Base-by-base conservation (phyloP, 208 protist genomes). In the Trichomonas tenax region DNA sequence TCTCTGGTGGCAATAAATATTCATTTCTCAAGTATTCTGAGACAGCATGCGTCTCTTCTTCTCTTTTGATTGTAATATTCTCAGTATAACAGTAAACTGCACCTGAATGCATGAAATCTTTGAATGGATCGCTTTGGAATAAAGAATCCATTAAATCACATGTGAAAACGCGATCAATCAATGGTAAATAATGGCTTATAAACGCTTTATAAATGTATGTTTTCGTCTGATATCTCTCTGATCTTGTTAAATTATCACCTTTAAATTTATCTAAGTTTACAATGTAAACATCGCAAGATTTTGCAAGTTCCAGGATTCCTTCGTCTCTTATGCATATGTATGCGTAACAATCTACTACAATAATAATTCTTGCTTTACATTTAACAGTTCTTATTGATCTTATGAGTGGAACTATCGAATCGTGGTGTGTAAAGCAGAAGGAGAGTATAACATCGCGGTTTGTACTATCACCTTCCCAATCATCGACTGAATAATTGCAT, bases 121-220 rank as follows among this genome's bases (percentile, higher is more conserved):
- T 72, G 21, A 89, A 89, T 45, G 82, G 82, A 89, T 89, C 82
- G 23, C 82, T 40, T 89, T 89, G 82, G 15, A 89, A 89, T n/a
- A 89, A 26, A 14, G 40, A 41, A 46, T 89, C 82, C 38, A 31
- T 17, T 17, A 34, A 11, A 89, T 89, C 82, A 31, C 31, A 89
- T 10, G 38, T 26, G 31, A 89, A 44, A 89, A 89, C 38, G 0
- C 82, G 34, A 46, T 89, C 38, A 89, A 89, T 46, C 0, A 44
- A 4, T 46, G 31, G 8, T 0, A n/a, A 0, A 46, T 46, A 46
- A 10, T 26, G 21, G 46, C 14, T n/a, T 21, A 89, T 31, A 89
- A 89, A 89, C 1, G 36, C 34, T 31, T 89, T 44, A 46, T 89
- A 89, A n/a, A 46, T 14, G 46, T 89, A 89, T 44, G 26, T 44